Base-by-base conservation (phyloP, 73 alveolate genomes). In the Durusdinium trenchii region DNA sequence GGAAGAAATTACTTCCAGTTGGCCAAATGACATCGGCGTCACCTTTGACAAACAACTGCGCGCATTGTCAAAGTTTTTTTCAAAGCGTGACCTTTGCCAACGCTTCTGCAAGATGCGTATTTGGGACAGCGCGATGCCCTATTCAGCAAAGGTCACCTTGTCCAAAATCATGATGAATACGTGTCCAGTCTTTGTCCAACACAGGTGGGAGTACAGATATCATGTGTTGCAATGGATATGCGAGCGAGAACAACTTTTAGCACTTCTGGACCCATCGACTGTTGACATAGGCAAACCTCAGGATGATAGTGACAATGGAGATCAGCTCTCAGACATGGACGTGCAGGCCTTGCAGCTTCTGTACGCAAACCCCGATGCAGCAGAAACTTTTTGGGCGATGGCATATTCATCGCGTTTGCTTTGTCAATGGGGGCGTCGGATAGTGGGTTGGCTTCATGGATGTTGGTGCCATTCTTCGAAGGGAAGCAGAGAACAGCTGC, bases 301-400 rank as follows among this genome's bases (percentile, higher is more conserved):
- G 10, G 60, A 28, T 47, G 30, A 46, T 47, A 47, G 69, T 28
- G 48, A 46, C 4, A 32, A 79, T 47, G n/a, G 30, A 32, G 30
- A 60, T 32, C 69, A 79, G 0, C 48, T 83, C 36, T 50, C 93
- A 14, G 93, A 83, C 51, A 9, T 35, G 51, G 93, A 86, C 46
- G 82, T 43, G 26, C 83, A 86, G 30, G 93, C 73, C 43, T 50
- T 83, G 52, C 48, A 7, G 9, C 51, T 83, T 10, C 32, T 79
- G 48, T 79, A 83, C 62, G 26, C 93, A 9, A 61, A 50, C 36
- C 93, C 93, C 16, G 6, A 40, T 1, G 20, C 71, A 35, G 48
- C 51, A 18, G 93, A 50, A n/a, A 47, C 71, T 9, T 86, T 86
- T 35, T 86, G 95, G 95, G 95, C 95, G 0, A 51, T 86, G 83